These are phyloP conservation scores for Pichia cactophila DNA, from an alignment of 1,139 yeast genomes.

Conservation along the genomic window DNA sequence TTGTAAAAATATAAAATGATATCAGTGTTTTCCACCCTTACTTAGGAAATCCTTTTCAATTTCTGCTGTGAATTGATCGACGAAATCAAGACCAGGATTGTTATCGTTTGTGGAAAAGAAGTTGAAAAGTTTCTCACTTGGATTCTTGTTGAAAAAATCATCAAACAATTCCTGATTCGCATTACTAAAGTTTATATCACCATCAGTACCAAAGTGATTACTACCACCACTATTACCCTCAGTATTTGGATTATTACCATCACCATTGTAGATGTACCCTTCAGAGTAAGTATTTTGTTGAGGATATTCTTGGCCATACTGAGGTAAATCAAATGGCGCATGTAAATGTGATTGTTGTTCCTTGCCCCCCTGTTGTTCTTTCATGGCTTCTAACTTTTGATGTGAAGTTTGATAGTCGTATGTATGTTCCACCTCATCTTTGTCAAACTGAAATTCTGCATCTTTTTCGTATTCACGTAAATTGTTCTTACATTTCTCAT, in stretches of 20 bases:
- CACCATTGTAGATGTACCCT: neutral
- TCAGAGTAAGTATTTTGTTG: neutral
- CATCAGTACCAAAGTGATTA: neutral
- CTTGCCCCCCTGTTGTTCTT: neutral
- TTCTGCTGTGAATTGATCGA: conserved; percentile 84
- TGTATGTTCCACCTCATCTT: conserved; percentile 5
- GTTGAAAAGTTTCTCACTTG: conserved; percentile 56
- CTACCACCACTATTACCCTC: neutral
- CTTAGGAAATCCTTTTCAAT: conserved; percentile 48
- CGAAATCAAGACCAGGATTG: conserved; percentile 73
- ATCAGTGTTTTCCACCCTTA: conserved; percentile 20
- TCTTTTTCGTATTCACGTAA: conserved; percentile 26
- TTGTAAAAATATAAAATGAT: neutral
- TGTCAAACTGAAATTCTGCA: conserved; percentile 15
- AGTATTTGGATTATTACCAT: neutral
- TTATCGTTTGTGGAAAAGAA: conserved; percentile 50
- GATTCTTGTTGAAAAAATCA: conserved; percentile 26
- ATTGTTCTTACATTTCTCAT: conserved; percentile 13
- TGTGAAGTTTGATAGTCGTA: neutral
- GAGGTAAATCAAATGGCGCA: neutral
- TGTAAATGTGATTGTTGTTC: neutral
- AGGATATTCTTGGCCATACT: neutral
- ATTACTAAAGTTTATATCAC: conserved; percentile 11
- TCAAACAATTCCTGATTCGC: conserved; percentile 27
- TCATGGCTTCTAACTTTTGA: neutral